Evolutionary conservation across 495 filamentous ascomycete species (phyloP).

Genomic region (Penicillium canescens): DNA sequence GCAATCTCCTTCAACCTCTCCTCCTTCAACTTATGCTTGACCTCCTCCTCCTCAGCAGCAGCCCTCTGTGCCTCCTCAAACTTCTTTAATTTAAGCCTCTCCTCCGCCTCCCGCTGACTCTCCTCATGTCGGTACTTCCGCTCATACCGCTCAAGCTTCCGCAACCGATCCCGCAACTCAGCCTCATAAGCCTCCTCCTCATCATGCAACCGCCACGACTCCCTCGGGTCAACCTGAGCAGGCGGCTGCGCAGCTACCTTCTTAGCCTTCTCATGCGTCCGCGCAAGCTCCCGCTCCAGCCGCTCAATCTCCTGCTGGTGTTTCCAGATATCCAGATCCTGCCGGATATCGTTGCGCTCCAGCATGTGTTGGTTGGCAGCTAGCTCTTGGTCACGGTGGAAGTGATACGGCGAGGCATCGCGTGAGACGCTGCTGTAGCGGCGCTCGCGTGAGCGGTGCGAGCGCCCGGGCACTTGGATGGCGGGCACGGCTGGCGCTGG

Average conservation of each 20-base stretch:
- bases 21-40: slow-evolving; percentile 10
- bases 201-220: slow-evolving; percentile 27
- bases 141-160: slow-evolving; percentile 34
- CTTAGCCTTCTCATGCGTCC: slow-evolving; percentile 21
- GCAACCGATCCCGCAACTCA: slow-evolving; percentile 35
- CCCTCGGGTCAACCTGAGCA: slow-evolving; percentile 13
- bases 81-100: slow-evolving; percentile 27
- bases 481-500: too few relatives aligned
- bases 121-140: slow-evolving; percentile 33
- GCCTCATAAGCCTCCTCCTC: slow-evolving; percentile 41
- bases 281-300: slow-evolving; percentile 44
- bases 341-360: slow-evolving; percentile 36
- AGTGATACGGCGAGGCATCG: slow-evolving; percentile 20
- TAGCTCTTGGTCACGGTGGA: slow-evolving; percentile 37
- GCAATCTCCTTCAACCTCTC: slow-evolving; percentile 20
- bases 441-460: slow-evolving; percentile 18
- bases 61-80: slow-evolving; percentile 33
- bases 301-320: slow-evolving; percentile 48
- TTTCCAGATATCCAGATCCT: slow-evolving; percentile 41
- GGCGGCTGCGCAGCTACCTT: slow-evolving; percentile 4
- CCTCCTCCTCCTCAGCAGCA: slow-evolving; percentile 31
- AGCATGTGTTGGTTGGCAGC: slow-evolving; percentile 38
- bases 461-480: neutral
- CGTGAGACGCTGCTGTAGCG: slow-evolving; percentile 17
- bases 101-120: slow-evolving; percentile 31